phyloP scores from a whole-genome alignment of 768 basidiomycete species.

The Paxillus rubicundulus region DNA sequence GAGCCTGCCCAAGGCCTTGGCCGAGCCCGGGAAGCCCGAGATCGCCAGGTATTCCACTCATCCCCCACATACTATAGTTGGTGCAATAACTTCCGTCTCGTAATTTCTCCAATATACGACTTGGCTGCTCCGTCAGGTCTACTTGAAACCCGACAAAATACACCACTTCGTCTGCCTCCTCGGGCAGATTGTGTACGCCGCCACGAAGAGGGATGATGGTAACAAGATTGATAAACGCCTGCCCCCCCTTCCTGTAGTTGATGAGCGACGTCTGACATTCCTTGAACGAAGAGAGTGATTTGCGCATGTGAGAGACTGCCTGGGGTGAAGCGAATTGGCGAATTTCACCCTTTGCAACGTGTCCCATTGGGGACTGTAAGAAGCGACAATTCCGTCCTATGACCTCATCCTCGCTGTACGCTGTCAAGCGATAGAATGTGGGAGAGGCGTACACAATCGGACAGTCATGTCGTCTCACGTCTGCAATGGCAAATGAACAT shows the following conservation, averaged over 20 bases:
- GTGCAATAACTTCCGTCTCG: conserved; percentile 74
- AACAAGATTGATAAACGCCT: conserved; percentile 88
- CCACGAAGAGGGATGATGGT: conserved; percentile 85
- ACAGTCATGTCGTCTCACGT: conserved; percentile 73
- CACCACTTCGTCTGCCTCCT: conserved; percentile 67
- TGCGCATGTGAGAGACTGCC: conserved; percentile 65
- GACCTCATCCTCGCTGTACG: conserved; percentile 72
- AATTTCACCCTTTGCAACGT: conserved; percentile 48
- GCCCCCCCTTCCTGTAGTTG: conserved; percentile 85
- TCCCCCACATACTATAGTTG: conserved; percentile 44
- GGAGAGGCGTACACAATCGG: conserved; percentile 93
- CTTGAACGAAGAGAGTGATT: conserved; percentile 65
- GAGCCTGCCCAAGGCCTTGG: conserved; percentile 1
- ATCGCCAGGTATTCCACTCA: not conserved
- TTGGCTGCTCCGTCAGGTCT: conserved; percentile 84
- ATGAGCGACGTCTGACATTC: conserved; percentile 87
- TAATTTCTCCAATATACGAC: conserved; percentile 76
- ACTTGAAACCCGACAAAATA: conserved; percentile 97
- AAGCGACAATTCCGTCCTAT: conserved; percentile 91
- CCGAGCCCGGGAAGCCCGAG: not conserved
- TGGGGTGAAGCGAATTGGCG: conserved; percentile 62
- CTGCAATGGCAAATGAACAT: conserved; percentile 90
- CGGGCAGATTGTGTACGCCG: conserved; percentile 42
- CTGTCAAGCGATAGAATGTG: conserved; percentile 74
- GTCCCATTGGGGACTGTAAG: conserved; percentile 73